Evolutionary conservation across 2,329 filamentous ascomycete genomes (phyloP).

Genomic region (Calonectria henricotiae): DNA sequence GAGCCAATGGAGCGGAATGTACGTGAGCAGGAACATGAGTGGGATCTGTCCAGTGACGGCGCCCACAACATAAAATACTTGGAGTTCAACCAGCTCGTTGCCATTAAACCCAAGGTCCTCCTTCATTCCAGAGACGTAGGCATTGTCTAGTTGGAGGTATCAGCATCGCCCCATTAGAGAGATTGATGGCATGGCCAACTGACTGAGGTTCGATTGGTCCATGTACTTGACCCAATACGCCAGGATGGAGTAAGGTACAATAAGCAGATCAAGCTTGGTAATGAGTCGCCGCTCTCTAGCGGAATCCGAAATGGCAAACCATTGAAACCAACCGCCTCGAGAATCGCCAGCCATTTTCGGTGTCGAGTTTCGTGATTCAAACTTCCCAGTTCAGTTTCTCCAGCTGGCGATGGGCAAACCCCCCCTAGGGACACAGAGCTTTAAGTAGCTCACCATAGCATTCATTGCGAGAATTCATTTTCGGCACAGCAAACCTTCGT

Average conservation of each 20-base stretch:
- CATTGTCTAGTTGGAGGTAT: constrained; percentile 62
- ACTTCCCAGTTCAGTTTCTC: background rate
- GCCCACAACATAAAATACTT: constrained; percentile 66
- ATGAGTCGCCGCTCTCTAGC: constrained; percentile 60
- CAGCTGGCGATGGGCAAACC: background rate
- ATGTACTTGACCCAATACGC: constrained; percentile 73
- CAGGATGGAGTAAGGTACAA: constrained; percentile 71
- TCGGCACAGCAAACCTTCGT: background rate
- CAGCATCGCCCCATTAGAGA: background rate
- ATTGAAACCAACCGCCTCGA: constrained; percentile 55
- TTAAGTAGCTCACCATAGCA: constrained; percentile 1
- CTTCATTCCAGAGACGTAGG: constrained; percentile 70
- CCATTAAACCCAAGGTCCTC: constrained; percentile 68
- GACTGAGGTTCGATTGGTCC: constrained; percentile 68
- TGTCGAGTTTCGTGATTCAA: background rate
- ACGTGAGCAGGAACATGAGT: constrained; percentile 68
- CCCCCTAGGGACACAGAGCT: background rate
- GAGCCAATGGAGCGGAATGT: constrained; percentile 65
- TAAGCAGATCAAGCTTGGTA: constrained; percentile 70
- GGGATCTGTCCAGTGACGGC: constrained; percentile 69
- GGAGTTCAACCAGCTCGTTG: constrained; percentile 71
- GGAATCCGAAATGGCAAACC: constrained; percentile 66
- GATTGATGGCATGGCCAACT: background rate
- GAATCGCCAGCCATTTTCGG: constrained; percentile 8
- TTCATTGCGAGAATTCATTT: background rate